These are phyloP conservation scores for Colletotrichum somersetense DNA, from an alignment of 2,329 filamentous ascomycete species.

Conservation along the genomic window DNA sequence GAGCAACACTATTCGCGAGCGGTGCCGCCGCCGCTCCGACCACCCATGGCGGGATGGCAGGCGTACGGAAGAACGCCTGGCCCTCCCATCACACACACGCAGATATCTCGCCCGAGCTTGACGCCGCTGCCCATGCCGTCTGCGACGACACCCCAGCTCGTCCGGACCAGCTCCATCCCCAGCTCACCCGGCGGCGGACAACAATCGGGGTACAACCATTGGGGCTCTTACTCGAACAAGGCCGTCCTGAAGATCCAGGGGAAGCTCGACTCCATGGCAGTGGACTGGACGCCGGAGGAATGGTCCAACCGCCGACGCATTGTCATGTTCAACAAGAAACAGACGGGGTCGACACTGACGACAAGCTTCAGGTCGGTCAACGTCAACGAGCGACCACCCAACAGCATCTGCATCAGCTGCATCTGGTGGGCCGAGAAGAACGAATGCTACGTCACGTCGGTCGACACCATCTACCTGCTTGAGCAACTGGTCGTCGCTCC, in stretches of 20 bases:
- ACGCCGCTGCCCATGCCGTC: slow-evolving; percentile 63
- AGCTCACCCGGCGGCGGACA: slow-evolving; percentile 52
- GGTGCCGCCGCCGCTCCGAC: slow-evolving; percentile 52
- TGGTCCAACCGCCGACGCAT: slow-evolving; percentile 83
- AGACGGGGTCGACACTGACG: slow-evolving; percentile 84
- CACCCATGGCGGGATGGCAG: slow-evolving; percentile 57
- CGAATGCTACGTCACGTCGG: slow-evolving; percentile 94
- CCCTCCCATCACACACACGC: slow-evolving; percentile 57
- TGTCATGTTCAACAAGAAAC: slow-evolving; percentile 87
- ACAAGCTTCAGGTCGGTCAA: slow-evolving; percentile 84
- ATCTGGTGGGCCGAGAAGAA: slow-evolving; percentile 96
- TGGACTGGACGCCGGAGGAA: slow-evolving; percentile 87
- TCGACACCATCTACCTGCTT: slow-evolving; percentile 95
- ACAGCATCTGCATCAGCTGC: slow-evolving; percentile 95
- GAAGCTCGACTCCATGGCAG: slow-evolving; percentile 85
- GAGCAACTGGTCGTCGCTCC: slow-evolving; percentile 85
- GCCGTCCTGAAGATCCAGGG: slow-evolving; percentile 87
- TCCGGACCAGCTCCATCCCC: slow-evolving; percentile 69
- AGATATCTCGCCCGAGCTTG: slow-evolving; percentile 61
- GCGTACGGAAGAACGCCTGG: slow-evolving; percentile 53
- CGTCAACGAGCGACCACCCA: slow-evolving; percentile 81
- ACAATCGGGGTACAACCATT: slow-evolving; percentile 76
- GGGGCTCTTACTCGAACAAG: slow-evolving; percentile 85
- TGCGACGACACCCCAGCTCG: slow-evolving; percentile 61
- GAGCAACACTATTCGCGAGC: slow-evolving; percentile 59